Base-by-base conservation (phyloP, 495 filamentous ascomycete species). In the Penicillium simplicissimum region DNA sequence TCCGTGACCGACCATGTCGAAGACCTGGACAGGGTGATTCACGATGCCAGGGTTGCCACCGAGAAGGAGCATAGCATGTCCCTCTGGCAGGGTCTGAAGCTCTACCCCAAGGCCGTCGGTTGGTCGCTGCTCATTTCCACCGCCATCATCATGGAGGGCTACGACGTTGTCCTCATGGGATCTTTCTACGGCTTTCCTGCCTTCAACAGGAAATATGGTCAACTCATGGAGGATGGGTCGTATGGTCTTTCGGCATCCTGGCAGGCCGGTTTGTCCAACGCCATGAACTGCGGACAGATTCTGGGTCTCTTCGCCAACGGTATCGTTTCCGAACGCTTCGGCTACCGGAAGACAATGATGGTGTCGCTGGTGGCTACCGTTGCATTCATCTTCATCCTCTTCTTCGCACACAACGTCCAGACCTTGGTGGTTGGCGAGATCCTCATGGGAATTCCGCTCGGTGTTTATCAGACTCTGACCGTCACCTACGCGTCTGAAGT, bases 191-290 rank as follows among this genome's bases (percentile, higher is more conserved):
- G 36, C 36, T 38, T 38, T 6, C 36, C 36, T 38, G 36, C 36
- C 11, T 38, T 38, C 36, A 38, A 38, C 36, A 13, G 14, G 36
- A 38, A 38, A 14, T 38, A 38, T 15, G 36, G 36, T 76, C 75
- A 83, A 37, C 65, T 75, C 59, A 63, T 81, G 11, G 52, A 76
- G 2, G 72, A 85, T 40, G 86, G 84, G 1, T 38, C 36, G 10
- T 38, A 38, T 38, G 49, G 68, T 70, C 3, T 90, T 86, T 70
- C 79, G 89, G 64, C 77, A 88, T 17, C 76, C 85, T 31, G 89
- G 89, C 88, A 91, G 73, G 76, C 88, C 5, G 88, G 87, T 45
- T 74, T 91, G n/a, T 87, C 83, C 58, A 90, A 91, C 63, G 88
- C 76, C 49, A 79, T 76, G 17, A 69, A 73, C 31, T 76, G 81